Conservation (phyloP, 1,139 yeast species). For the Candida frijolesensis region DNA sequence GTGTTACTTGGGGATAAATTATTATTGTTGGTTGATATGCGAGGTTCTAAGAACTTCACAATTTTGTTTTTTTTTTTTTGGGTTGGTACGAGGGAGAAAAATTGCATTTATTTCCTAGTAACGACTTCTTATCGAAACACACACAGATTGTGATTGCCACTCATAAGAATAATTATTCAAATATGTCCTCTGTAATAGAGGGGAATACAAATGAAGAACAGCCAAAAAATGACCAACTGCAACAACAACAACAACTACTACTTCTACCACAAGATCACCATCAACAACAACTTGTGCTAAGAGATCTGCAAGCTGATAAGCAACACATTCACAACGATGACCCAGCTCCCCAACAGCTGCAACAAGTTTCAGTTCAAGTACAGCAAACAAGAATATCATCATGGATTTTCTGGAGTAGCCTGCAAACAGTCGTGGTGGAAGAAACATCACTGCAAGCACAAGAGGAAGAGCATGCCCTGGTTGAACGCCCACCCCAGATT, state of each 20-base stretch:
- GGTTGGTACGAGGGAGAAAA: neutral
- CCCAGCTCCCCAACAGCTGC: neutral
- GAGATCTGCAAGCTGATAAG: neutral
- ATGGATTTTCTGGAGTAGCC: constrained; percentile 5
- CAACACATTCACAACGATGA: neutral
- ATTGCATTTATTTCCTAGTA: too few relatives aligned
- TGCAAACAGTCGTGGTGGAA: neutral
- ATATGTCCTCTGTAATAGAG: neutral
- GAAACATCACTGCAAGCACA: neutral
- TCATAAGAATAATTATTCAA: neutral
- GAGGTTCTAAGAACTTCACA: too few relatives aligned
- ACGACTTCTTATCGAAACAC: neutral
- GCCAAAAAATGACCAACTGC: neutral
- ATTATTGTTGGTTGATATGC: constrained; percentile 1
- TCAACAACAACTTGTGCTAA: neutral
- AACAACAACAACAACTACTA: neutral
- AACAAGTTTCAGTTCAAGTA: neutral
- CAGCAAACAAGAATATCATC: neutral
- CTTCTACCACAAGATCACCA: neutral
- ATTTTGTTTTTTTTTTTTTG: neutral
- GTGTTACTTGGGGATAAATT: too few relatives aligned
- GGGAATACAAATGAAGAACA: neutral
- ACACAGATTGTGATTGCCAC: neutral
- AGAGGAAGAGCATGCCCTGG: neutral
- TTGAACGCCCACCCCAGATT: neutral